phyloP scores from a whole-genome alignment of 2,329 filamentous ascomycete species.

The Zymoseptoria pseudotritici region DNA sequence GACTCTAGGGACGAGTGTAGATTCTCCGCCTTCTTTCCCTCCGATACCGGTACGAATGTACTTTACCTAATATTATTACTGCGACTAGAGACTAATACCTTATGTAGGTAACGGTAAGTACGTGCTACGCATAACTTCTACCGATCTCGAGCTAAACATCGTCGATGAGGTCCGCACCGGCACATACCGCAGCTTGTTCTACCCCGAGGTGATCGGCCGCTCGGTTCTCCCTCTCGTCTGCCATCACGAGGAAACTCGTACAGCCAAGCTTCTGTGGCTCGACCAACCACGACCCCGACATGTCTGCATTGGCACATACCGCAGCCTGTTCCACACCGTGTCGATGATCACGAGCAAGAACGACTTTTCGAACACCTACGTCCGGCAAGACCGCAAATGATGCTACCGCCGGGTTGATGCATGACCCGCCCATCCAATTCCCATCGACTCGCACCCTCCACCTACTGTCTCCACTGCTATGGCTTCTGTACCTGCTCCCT shows the following conservation, averaged over 20 bases:
- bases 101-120: constrained; percentile 88
- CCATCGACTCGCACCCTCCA: not conserved
- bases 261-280: too few species aligned
- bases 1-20: constrained; percentile 88
- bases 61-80: constrained; percentile 61
- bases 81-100: constrained; percentile 45
- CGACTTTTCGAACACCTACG: too few species aligned
- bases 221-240: too few species aligned
- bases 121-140: constrained; percentile 97
- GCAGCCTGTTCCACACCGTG: too few species aligned
- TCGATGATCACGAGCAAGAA: too few species aligned
- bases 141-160: constrained; percentile 98
- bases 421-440: not conserved
- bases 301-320: constrained; percentile 44
- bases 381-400: too few species aligned
- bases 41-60: constrained; percentile 74
- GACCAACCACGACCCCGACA: too few species aligned
- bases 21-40: constrained; percentile 99
- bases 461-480: not conserved
- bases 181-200: constrained; percentile 61
- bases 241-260: too few species aligned
- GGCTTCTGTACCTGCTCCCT: constrained; percentile 12
- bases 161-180: constrained; percentile 98
- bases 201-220: too few species aligned
- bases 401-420: not conserved